phyloP scores from a whole-genome alignment of 495 filamentous ascomycete genomes.

The Aspergillus affinis region DNA sequence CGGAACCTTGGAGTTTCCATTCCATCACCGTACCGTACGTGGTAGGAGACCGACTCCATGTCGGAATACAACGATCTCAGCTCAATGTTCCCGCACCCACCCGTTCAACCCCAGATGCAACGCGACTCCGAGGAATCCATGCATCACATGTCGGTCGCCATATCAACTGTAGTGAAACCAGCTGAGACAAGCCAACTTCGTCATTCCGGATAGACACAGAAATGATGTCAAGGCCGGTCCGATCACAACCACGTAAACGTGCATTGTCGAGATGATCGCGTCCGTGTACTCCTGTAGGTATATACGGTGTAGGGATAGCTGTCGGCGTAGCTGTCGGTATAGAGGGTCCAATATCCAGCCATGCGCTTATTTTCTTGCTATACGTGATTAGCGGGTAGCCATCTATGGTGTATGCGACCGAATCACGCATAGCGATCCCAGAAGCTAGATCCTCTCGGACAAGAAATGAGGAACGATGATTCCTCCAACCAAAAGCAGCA shows the following conservation, averaged over 20 bases:
- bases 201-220: not conserved
- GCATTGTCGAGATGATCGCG: not conserved
- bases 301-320: not conserved
- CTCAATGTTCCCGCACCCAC: too few species aligned
- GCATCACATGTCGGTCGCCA: not conserved
- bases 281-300: not conserved
- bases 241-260: not conserved
- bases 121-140: not conserved
- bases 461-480: not conserved
- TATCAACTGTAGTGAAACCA: not conserved
- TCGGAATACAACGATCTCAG: too few species aligned
- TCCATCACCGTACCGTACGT: not conserved
- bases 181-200: not conserved
- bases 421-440: not conserved
- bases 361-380: too few species aligned
- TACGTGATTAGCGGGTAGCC: too few species aligned
- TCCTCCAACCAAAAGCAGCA: not conserved
- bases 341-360: not conserved
- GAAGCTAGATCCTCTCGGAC: not conserved
- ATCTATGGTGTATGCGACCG: not conserved
- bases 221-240: not conserved
- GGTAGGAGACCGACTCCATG: too few species aligned
- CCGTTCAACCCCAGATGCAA: not conserved
- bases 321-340: not conserved
- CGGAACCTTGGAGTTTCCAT: not conserved